phyloP scores from a whole-genome alignment of 2,329 filamentous ascomycete genomes.

The Pyrenochaeta sp. region DNA sequence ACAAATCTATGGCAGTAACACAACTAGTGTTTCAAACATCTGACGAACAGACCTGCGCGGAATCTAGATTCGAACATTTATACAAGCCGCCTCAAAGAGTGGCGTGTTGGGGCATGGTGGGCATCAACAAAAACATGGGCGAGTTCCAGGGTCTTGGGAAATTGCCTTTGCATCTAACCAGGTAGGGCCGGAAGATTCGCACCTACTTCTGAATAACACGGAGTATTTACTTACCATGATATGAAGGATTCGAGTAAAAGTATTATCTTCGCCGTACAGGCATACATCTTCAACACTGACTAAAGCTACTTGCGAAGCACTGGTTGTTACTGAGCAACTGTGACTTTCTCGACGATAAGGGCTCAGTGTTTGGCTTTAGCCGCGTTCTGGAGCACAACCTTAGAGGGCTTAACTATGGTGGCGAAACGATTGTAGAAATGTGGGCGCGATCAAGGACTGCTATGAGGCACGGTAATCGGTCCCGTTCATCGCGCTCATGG shows the following conservation, averaged over 20 bases:
- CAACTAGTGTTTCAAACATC: background rate
- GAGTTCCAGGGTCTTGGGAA: background rate
- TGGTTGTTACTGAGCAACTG: too few species aligned
- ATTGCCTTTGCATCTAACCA: background rate
- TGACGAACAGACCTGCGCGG: background rate
- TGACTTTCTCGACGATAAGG: too few species aligned
- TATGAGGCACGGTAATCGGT: slow-evolving; percentile 8
- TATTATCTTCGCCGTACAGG: background rate
- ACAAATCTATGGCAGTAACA: background rate
- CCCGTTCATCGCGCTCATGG: slow-evolving; percentile 2
- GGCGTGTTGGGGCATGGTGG: background rate
- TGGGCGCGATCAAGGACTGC: background rate
- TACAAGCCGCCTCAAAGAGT: background rate
- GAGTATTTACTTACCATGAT: background rate
- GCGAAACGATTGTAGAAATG: too few species aligned
- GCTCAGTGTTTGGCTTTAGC: background rate
- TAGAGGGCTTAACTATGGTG: background rate
- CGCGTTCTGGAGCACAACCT: background rate
- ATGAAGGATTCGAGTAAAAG: background rate
- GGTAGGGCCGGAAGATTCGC: background rate
- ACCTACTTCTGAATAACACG: background rate
- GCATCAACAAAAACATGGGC: background rate
- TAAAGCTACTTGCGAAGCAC: too few species aligned
- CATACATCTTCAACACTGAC: background rate
- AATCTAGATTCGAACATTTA: too few species aligned